Percentiles rank a stretch among this genome's conserved stretches.
Evolutionary conservation across 192 early-diverging fungal species (phyloP).

Genomic region (Gigaspora rosea): DNA sequence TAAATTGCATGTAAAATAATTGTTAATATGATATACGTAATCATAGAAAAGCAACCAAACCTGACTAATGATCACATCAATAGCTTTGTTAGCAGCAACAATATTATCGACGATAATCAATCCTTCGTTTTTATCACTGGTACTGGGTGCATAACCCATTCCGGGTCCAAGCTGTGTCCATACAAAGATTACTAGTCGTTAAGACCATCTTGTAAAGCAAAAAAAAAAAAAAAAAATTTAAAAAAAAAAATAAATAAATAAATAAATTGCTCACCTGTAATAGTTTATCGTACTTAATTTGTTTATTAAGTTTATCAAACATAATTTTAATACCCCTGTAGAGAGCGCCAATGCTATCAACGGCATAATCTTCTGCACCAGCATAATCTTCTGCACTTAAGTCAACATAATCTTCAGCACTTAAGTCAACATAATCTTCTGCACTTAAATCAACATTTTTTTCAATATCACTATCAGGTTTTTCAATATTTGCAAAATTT

Average conservation of each 20-base stretch:
- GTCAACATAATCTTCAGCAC: not conserved
- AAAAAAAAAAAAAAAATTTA: too few relatives aligned
- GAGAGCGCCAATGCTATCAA: constrained; percentile 8
- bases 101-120: constrained; percentile 7
- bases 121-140: constrained; percentile 6
- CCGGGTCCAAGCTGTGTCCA: constrained; percentile 25
- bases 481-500: constrained; percentile 19
- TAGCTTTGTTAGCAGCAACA: not conserved
- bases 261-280: constrained; percentile 6
- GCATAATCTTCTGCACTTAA: too few relatives aligned
- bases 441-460: not conserved
- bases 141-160: constrained; percentile 26
- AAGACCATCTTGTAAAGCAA: not conserved
- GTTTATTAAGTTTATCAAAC: not conserved
- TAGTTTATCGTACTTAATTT: not conserved
- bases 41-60: not conserved
- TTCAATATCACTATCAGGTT: not conserved
- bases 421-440: not conserved
- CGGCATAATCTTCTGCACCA: too few relatives aligned
- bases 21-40: not conserved
- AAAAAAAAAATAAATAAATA: not conserved
- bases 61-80: constrained; percentile 16
- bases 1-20: not conserved
- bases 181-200: not conserved
- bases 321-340: not conserved